Percentiles rank a stretch among this genome's conserved stretches.
These are phyloP conservation scores for Triglochin maritima DNA, from an alignment of 106 monocot genomes.

Conservation along the genomic window DNA sequence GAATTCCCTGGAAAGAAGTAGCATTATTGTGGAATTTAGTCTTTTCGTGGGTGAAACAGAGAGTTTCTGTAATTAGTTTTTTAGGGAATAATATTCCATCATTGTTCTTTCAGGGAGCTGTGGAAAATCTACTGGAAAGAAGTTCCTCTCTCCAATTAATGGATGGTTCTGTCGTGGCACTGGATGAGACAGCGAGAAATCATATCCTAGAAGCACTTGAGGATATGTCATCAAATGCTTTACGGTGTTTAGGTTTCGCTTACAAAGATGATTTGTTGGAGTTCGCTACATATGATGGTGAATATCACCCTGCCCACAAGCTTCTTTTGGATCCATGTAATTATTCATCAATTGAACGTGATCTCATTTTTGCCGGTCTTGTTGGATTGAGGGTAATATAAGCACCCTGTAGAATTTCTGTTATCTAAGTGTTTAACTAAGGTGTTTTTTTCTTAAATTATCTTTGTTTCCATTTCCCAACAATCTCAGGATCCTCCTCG, in stretches of 20 bases:
- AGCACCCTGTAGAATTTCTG: not conserved
- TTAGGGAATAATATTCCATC: not conserved
- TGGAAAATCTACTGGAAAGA: slow-evolving; percentile 19
- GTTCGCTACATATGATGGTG: slow-evolving; percentile 19
- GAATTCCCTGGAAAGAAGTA: not conserved
- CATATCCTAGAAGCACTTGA: slow-evolving; percentile 8
- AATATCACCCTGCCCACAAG: slow-evolving; percentile 19
- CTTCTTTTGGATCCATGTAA: slow-evolving; percentile 21
- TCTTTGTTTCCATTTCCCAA: not conserved
- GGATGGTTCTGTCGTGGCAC: slow-evolving; percentile 18
- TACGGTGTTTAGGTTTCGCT: slow-evolving; percentile 23
- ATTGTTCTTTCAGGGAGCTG: slow-evolving; percentile 15
- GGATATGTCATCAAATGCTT: slow-evolving; percentile 20
- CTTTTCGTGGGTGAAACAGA: too few species aligned
- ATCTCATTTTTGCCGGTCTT: slow-evolving; percentile 19
- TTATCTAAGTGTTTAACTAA: not conserved
- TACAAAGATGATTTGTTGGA: slow-evolving; percentile 12
- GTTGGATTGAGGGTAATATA: slow-evolving; percentile 15
- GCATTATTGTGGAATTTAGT: not conserved
- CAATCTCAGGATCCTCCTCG: slow-evolving; percentile 13
- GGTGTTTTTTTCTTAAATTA: not conserved
- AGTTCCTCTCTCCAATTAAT: slow-evolving; percentile 14
- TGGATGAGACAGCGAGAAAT: slow-evolving; percentile 11
- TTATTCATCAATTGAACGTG: slow-evolving; percentile 19
- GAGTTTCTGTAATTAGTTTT: not conserved